Evolutionary conservation across 116 monocot genomes (phyloP).

Genomic region (Papilionanthe hybrid): DNA sequence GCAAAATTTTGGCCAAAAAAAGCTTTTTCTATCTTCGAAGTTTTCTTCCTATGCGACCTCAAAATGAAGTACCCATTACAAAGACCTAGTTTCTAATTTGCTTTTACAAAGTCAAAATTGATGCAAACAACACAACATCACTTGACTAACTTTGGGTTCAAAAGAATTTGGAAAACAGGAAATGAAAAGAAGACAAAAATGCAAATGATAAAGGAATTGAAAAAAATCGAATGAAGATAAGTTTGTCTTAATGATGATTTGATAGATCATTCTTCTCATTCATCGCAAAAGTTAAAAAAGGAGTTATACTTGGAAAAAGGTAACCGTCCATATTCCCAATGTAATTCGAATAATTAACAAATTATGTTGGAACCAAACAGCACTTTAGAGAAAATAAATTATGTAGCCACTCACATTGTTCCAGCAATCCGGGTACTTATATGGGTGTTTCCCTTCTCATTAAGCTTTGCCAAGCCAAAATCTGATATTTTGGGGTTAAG

Average conservation of each 20-base stretch:
- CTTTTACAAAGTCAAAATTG: not conserved
- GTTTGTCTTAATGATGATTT: no score
- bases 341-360: no score
- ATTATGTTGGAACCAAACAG: not conserved
- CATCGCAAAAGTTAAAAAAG: not conserved
- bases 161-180: not conserved
- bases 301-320: not conserved
- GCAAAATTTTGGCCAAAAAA: not conserved
- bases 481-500: conserved; percentile 53
- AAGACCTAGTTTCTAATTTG: not conserved
- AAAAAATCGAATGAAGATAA: no score
- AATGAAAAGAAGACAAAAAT: not conserved
- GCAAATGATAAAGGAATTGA: no score
- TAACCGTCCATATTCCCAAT: not conserved
- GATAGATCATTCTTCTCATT: no score
- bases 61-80: not conserved
- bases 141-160: not conserved
- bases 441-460: conserved; percentile 44
- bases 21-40: not conserved
- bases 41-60: not conserved
- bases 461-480: conserved; percentile 54
- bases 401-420: conserved; percentile 34
- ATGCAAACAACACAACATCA: not conserved
- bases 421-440: conserved; percentile 51
- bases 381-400: not conserved